Evolutionary conservation across 225 moss, liverwort and hornwort genomes (phyloP).

Genomic region (Rhytidiadelphus loreus): DNA sequence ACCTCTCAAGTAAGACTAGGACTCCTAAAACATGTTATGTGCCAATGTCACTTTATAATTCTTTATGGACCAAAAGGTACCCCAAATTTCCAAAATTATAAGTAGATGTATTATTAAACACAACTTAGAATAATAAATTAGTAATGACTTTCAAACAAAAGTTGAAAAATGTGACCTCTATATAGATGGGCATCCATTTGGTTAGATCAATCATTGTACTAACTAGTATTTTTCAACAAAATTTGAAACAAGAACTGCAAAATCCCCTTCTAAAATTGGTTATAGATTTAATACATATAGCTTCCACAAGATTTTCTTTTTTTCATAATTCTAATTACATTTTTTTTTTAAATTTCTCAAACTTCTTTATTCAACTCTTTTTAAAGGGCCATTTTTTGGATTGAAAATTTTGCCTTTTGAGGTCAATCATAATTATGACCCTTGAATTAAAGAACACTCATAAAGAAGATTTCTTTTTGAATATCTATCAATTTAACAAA

Average conservation of each 20-base stretch:
- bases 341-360: not conserved
- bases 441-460: too few species aligned
- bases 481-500: not conserved
- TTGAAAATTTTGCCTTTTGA: fast-evolving
- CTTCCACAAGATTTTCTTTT: fast-evolving
- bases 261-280: not conserved
- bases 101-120: too few species aligned
- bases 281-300: not conserved
- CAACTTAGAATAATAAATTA: not conserved
- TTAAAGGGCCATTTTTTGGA: fast-evolving
- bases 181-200: not conserved
- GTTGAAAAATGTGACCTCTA: not conserved
- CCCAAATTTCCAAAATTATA: not conserved
- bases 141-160: not conserved
- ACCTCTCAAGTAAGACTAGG: not conserved
- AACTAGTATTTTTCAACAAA: not conserved
- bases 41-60: not conserved
- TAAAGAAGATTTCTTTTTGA: too few species aligned
- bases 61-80: fast-evolving
- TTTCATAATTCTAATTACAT: not conserved
- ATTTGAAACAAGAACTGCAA: too few species aligned
- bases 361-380: not conserved
- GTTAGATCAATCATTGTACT: not conserved
- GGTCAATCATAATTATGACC: fast-evolving
- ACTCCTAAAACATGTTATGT: not conserved